Evolutionary conservation across 331 rosid species (phyloP), one percentile per base, ranked within the genome.

Genomic region (Cydonia oblonga): DNA sequence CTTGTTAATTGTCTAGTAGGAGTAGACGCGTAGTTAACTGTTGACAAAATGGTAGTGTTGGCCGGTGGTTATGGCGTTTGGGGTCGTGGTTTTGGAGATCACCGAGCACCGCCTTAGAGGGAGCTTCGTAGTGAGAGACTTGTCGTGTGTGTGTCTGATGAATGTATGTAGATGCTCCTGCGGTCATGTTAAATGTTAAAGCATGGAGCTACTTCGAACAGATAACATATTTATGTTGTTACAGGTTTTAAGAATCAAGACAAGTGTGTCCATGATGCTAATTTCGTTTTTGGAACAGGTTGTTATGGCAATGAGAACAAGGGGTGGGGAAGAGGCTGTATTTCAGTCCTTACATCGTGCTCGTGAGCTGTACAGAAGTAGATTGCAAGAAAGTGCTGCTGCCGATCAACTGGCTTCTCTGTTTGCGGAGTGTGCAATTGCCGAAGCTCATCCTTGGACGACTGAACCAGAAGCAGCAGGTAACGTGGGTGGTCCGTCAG

Each of bases 391-490:
- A 77, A 88, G 77, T 66, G 77, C 88, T 25, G 92, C 84, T 10
- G 90, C 64, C 20, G 96, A 95, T 86, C 96, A 90, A 75, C 84
- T 95, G 65, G 97, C 99, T 64, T 90, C 93, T 65, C 78, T 95
- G 84, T 95, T 95, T 83, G 93, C 99, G 0, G 99, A 91, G 88
- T 91, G 99, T 79, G 99, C 93, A 66, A 91, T 95, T 70, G 97
- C 93, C 9, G 97, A 91, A 82, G 96, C 86, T 51, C 90, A 86
- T 64, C 97, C 97, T 58, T 64, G n/a, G 75, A 61, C 54, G 54
- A 32, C 49, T 13, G 90, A 86, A 80, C 77, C 81, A 44, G 61
- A 56, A 56, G 71, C 81, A 16, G 68, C 81, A 6, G 77, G 53
- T 32, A 61, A 67, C 70, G 44, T 33, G 6, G 49, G 70, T 64